Percentiles rank a stretch among this genome's conserved stretches.
phyloP scores from a whole-genome alignment of 1,284 basidiomycete genomes.

The Papiliotrema fonsecae region DNA sequence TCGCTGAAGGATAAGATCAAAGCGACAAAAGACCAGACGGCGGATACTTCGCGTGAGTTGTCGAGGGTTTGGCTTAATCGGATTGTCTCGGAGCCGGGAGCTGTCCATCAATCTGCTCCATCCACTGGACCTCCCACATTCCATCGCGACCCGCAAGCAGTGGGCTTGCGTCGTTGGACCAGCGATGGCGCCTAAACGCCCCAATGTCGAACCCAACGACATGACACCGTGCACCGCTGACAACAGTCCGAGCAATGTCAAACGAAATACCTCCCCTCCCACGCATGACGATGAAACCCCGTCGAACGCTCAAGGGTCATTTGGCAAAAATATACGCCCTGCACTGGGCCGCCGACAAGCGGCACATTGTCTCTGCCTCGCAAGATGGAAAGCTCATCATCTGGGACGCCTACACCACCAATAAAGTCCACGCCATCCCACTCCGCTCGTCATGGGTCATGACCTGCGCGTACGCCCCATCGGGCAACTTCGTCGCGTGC shows the following conservation, averaged over 20 bases:
- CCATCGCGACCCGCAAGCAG: too few species aligned
- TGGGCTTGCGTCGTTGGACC: too few species aligned
- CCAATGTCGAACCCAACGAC: too few species aligned
- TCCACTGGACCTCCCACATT: too few species aligned
- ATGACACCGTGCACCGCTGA: too few species aligned
- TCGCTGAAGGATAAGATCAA: conserved; percentile 96
- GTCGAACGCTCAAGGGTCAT: conserved; percentile 91
- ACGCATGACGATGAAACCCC: conserved; percentile 90
- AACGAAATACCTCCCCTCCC: conserved; percentile 92
- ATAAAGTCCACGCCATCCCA: conserved; percentile 99
- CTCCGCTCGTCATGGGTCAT: conserved; percentile 98
- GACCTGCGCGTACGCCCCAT: conserved; percentile 98
- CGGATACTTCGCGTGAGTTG: conserved; percentile 86
- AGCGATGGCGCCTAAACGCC: too few species aligned
- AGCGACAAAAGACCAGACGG: conserved; percentile 87
- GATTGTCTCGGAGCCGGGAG: too few species aligned
- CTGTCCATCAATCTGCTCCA: too few species aligned
- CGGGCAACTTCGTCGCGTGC: conserved; percentile 94
- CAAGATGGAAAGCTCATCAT: conserved; percentile 99
- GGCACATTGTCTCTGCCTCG: conserved; percentile 96
- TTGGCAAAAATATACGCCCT: conserved; percentile 99
- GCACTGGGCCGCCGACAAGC: conserved; percentile 96
- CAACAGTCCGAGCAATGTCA: conserved; percentile 85
- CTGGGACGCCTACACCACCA: conserved; percentile 99
- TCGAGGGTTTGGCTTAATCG: not conserved